Base-by-base conservation (phyloP, 2,329 filamentous ascomycete species). In the Hortaea sp. region DNA sequence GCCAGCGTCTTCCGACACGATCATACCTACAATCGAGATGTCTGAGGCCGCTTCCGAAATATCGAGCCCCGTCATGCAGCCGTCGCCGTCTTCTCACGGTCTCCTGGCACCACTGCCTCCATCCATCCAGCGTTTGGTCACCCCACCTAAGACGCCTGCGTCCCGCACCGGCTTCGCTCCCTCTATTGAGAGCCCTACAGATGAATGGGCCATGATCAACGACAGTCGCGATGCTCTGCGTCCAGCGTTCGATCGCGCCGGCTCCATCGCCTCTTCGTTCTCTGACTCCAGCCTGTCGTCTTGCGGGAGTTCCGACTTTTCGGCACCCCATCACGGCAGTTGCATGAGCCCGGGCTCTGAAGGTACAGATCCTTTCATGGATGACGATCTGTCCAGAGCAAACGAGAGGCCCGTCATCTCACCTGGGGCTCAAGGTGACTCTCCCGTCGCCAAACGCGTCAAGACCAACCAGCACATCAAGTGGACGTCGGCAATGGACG, bases 261-360 rank as follows among this genome's bases (percentile, higher is more conserved):
- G 70, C 5, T 82, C 79, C 3, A 71, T 75, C 4, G 76, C 73
- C 54, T 81, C 78, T 2, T 71, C 73, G 46, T 69, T 75, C 39
- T 82, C 79, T 2, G 75, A 82, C 57, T 82, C 79, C 0, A 82
- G 79, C 2, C 62, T 76, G 12, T 79, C 77, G 9, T 82, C 79
- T 0, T 69, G 71, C 42, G 75, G 74, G 50, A 81, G 76, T 53
- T 77, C 55, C 71, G 76, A 46, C 41, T 63, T 61, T 51, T 63
- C 60, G 7, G 53, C 55, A 41, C 60, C 59, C 6, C 53, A 53
- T 42, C 54, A 45, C 47, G 76, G 74, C 48, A 79, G 76, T 58
- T 79, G 76, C 58, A 77, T 78, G 2, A 81, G 77, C 57, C 74
- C 75, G 5, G 78, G 81, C 51, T 76, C 75, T 45, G 78, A 82